Conservation (phyloP, 164 flowering plant genomes). For the Vitis rupestris region DNA sequence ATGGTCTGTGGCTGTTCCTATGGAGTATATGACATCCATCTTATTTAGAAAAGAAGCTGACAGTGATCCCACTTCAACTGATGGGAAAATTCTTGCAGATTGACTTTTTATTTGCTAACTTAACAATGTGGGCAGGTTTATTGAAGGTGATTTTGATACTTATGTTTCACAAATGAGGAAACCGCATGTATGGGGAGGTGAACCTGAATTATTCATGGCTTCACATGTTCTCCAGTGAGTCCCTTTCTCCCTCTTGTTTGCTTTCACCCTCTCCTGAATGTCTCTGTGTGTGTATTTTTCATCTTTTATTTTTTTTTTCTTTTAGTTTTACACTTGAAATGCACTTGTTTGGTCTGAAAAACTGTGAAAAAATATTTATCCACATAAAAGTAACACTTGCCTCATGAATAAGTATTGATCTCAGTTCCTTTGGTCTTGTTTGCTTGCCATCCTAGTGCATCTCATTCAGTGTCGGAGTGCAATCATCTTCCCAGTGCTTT, state of each 20-base stretch:
- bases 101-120: conserved; percentile 2
- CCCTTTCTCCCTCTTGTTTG: neutral
- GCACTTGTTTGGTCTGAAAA: neutral
- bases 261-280: neutral
- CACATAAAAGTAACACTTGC: neutral
- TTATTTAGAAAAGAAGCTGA: neutral
- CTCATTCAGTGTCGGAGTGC: neutral
- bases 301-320: neutral
- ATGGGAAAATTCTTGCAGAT: neutral
- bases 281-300: neutral
- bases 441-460: neutral
- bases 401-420: too few relatives aligned
- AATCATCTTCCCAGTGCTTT: neutral
- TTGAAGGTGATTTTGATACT: conserved; percentile 92
- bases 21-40: neutral
- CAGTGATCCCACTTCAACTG: neutral
- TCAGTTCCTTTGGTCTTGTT: neutral
- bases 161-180: conserved; percentile 82
- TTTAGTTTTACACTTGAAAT: neutral
- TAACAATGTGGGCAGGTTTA: conserved; percentile 54
- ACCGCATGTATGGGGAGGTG: conserved; percentile 98
- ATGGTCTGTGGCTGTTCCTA: too few relatives aligned
- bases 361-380: neutral
- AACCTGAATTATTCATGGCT: conserved; percentile 93
- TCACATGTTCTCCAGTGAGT: conserved; percentile 90